Base-by-base conservation (phyloP, 83 land plant species). In the Isoetes engelmannii region DNA sequence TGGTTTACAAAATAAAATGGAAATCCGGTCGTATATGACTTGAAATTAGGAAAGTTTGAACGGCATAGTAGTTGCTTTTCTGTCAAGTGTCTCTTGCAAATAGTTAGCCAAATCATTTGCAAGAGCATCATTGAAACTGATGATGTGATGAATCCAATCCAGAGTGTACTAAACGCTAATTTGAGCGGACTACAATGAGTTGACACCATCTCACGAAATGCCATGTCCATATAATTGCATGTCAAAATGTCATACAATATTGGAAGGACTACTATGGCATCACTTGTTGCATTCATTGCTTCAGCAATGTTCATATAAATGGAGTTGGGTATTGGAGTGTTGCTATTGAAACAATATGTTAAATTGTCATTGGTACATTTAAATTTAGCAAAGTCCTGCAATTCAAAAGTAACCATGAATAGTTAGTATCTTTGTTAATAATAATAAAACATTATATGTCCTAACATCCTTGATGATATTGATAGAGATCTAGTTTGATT, bases 301-400 rank as follows among this genome's bases (percentile, higher is more conserved):
- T 46, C 10, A n/a, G 68, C n/a, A 47, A 72, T 47, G 10, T 46
- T 54, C 13, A 46, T 19, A 49, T 47, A 72, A 18, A 65, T 43
- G 42, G 48, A 13, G 17, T 63, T 6, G 6, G 74, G 74, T n/a
- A 72, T 72, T 7, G 74, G 74, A 13, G 74, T 72, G 44, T 63
- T 72, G 20, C 47, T 17, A 42, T 61, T 44, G 51, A 72, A 72
- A 56, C 74, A 72, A 42, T 72, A 49, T 20, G 19, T 57, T 18
- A 72, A 10, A 10, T 65, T 48, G 69, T 72, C 74, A n/a, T 63
- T 65, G 5, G 4, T 4, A 49, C 74, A 72, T 17, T 57, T 50
- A 44, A 47, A 72, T 17, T 4, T 3, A 5, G 15, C 74, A 63
- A 65, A 72, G 18, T 49, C 65, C 74, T 72, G 74, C 44, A 69